These are phyloP conservation scores for Hypoxylon intermedium DNA, from an alignment of 495 filamentous ascomycete species.

Conservation along the genomic window DNA sequence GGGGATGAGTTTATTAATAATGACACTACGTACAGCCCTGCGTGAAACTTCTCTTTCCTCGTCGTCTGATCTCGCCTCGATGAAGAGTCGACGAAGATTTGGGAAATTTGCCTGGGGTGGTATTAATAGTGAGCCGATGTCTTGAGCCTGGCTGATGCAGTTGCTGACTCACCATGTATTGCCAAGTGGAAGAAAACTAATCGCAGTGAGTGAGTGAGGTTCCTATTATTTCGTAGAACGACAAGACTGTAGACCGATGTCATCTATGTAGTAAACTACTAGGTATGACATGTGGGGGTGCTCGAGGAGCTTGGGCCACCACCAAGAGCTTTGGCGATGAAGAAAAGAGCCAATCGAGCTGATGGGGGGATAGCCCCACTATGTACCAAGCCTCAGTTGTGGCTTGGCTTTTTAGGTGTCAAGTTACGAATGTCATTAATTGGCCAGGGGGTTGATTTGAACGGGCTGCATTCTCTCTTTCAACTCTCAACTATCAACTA, in stretches of 20 bases:
- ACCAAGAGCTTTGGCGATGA: too few relatives aligned
- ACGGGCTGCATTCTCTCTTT: constrained; percentile 26
- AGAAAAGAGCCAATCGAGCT: neutral
- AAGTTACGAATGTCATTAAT: too few relatives aligned
- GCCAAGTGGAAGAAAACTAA: too few relatives aligned
- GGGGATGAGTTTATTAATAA: neutral
- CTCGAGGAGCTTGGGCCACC: neutral
- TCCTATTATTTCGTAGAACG: too few relatives aligned
- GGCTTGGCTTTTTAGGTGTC: neutral
- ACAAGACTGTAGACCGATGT: too few relatives aligned
- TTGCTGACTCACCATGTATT: constrained; percentile 33
- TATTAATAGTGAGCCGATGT: neutral
- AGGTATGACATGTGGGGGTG: too few relatives aligned
- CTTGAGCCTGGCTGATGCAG: neutral
- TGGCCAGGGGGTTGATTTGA: constrained; percentile 27
- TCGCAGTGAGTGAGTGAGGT: too few relatives aligned
- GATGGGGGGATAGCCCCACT: neutral
- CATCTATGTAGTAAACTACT: too few relatives aligned
- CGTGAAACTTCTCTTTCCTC: constrained; percentile 95
- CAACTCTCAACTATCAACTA: constrained; percentile 11
- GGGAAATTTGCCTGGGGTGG: constrained; percentile 79
- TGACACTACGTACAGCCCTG: constrained; percentile 73
- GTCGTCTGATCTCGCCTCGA: constrained; percentile 89
- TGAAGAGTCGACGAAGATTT: constrained; percentile 94
- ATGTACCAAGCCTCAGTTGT: constrained; percentile 14